Percentiles rank a stretch among this genome's conserved stretches.
phyloP scores from a whole-genome alignment of 495 filamentous ascomycete genomes.

The Neurospora sp. region DNA sequence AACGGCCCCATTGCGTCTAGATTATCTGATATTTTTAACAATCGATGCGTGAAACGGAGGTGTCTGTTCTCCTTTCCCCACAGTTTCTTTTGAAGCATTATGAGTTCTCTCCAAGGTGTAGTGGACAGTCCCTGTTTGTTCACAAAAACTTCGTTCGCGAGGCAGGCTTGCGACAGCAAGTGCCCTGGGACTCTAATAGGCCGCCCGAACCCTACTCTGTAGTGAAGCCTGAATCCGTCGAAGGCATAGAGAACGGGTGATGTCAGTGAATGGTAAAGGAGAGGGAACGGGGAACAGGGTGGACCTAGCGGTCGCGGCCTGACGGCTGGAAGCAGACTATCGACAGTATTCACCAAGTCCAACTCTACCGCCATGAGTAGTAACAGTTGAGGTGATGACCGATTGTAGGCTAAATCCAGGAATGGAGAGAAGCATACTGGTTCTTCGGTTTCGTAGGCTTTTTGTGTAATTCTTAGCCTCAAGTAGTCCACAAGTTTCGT shows the following conservation, averaged over 20 bases:
- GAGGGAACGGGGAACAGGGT: neutral
- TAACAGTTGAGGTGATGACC: neutral
- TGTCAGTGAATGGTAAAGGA: neutral
- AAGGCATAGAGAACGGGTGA: neutral
- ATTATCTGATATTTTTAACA: too few species aligned
- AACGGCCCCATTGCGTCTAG: too few species aligned
- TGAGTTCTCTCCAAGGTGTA: neutral
- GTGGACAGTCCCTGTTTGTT: neutral
- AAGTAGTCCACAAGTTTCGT: neutral
- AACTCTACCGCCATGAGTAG: neutral
- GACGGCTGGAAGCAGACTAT: neutral
- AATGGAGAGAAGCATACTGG: neutral
- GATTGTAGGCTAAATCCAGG: neutral
- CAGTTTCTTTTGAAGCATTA: neutral
- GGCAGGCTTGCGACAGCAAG: neutral
- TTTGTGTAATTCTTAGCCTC: neutral
- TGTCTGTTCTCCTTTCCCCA: too few species aligned
- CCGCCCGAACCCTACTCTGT: too few species aligned
- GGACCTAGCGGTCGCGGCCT: neutral
- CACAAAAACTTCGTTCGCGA: neutral
- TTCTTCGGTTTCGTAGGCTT: too few species aligned
- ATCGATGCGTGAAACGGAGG: too few species aligned
- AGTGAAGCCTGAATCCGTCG: too few species aligned
- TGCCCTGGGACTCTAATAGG: neutral
- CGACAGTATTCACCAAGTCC: neutral